A percentile compares a stretch with the other conserved stretches of the same genome.
phyloP scores from a whole-genome alignment of 306 rosid species.

The Leucaena leucocephala region DNA sequence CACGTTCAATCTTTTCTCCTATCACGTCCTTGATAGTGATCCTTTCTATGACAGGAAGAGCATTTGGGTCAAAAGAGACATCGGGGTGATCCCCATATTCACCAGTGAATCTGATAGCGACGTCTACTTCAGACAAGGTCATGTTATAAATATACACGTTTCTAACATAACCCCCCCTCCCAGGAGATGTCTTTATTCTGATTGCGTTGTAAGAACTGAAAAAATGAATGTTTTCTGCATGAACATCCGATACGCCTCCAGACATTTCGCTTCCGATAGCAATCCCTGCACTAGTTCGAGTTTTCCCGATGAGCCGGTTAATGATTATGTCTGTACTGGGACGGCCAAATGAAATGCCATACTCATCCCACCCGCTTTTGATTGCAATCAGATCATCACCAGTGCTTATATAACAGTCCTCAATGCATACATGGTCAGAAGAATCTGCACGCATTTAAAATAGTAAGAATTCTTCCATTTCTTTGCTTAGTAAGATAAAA shows the following conservation, averaged over 20 bases:
- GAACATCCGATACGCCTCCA: constrained; percentile 76
- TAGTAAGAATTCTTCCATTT: constrained; percentile 32
- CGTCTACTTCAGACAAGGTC: constrained; percentile 56
- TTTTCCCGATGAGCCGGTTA: constrained; percentile 55
- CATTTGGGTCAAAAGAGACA: constrained; percentile 56
- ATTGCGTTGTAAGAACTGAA: constrained; percentile 54
- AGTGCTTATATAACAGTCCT: constrained; percentile 79
- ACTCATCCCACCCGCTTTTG: constrained; percentile 91
- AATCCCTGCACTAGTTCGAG: constrained; percentile 64
- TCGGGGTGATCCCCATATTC: constrained; percentile 78
- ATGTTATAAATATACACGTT: constrained; percentile 61
- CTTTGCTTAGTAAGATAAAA: background rate
- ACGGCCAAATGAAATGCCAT: constrained; percentile 66
- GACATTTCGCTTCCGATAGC: constrained; percentile 91
- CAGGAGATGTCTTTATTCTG: constrained; percentile 76
- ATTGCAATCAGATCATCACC: constrained; percentile 84
- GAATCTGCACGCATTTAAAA: constrained; percentile 58
- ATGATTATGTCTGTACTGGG: constrained; percentile 68
- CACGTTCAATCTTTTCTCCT: constrained; percentile 56
- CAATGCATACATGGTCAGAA: constrained; percentile 71
- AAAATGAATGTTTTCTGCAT: constrained; percentile 59
- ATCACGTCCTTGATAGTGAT: constrained; percentile 61
- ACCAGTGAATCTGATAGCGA: constrained; percentile 70
- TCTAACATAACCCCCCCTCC: constrained; percentile 82
- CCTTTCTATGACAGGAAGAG: constrained; percentile 60